Evolutionary conservation across 768 basidiomycete species (phyloP).

Genomic region (Tylopilus balloui): DNA sequence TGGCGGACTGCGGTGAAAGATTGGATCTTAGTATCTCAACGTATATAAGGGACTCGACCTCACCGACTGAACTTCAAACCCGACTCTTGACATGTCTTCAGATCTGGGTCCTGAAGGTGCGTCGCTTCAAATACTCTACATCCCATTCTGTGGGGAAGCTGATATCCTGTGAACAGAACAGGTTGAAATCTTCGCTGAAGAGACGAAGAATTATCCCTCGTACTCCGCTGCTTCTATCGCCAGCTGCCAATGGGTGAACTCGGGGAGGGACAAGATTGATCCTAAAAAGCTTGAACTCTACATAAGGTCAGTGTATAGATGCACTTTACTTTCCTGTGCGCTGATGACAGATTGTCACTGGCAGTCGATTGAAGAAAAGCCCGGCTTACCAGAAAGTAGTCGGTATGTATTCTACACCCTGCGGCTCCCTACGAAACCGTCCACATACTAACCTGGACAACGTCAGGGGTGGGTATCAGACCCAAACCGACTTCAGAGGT

Average conservation of each 20-base stretch:
- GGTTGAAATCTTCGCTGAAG: background rate
- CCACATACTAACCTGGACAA: background rate
- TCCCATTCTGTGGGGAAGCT: background rate
- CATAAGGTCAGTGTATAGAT: background rate
- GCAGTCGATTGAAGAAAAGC: background rate
- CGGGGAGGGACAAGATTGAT: background rate
- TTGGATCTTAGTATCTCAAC: background rate
- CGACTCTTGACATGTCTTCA: background rate
- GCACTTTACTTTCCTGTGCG: background rate
- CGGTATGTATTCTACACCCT: background rate
- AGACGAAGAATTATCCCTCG: background rate
- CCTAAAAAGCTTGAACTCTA: background rate
- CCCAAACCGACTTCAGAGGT: background rate
- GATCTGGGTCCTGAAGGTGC: background rate
- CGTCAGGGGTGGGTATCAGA: background rate
- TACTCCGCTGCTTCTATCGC: background rate
- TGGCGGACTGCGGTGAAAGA: background rate
- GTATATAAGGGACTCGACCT: background rate
- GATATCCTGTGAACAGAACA: background rate
- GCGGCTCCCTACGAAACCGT: too few relatives aligned
- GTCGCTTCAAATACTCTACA: background rate
- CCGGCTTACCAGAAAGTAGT: background rate
- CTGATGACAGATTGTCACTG: background rate
- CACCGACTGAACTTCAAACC: background rate
- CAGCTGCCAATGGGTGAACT: background rate